Conservation (phyloP, 495 filamentous ascomycete species). For the Peziza echinospora region DNA sequence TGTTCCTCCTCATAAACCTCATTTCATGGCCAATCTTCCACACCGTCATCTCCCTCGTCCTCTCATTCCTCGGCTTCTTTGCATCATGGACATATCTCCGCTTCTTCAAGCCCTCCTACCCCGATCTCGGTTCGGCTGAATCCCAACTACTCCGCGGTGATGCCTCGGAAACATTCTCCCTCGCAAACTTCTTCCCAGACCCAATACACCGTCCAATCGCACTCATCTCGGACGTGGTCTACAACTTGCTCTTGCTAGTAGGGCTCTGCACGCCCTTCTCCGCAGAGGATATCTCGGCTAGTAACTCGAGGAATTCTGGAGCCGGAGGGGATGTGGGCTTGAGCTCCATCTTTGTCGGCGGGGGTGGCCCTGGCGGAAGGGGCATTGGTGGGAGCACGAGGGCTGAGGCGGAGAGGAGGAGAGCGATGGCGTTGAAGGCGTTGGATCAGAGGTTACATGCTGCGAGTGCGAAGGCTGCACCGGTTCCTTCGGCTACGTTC, state of each 20-base stretch:
- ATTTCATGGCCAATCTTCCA: constrained; percentile 61
- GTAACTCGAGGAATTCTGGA: constrained; percentile 43
- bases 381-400: constrained; percentile 36
- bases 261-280: constrained; percentile 72
- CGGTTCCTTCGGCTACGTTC: constrained; percentile 28
- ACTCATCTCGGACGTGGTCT: constrained; percentile 49
- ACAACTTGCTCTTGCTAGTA: constrained; percentile 47
- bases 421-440: constrained; percentile 73
- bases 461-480: constrained; percentile 22
- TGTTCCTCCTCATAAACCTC: constrained; percentile 62
- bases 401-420: constrained; percentile 77
- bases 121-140: constrained; percentile 42
- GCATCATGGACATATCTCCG: constrained; percentile 89
- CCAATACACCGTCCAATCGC: constrained; percentile 56
- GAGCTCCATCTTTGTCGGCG: constrained; percentile 35
- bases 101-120: constrained; percentile 60
- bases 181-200: constrained; percentile 88
- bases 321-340: constrained; percentile 45
- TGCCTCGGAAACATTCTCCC: constrained; percentile 85
- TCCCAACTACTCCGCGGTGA: constrained; percentile 50
- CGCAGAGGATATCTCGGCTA: constrained; percentile 58
- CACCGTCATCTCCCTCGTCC: constrained; percentile 60
- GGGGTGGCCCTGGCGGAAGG: constrained; percentile 21
- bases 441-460: constrained; percentile 69
- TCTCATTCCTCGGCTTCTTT: constrained; percentile 64